These are phyloP conservation scores for Serendipita sp. DNA, from an alignment of 768 basidiomycete species.

Conservation along the genomic window DNA sequence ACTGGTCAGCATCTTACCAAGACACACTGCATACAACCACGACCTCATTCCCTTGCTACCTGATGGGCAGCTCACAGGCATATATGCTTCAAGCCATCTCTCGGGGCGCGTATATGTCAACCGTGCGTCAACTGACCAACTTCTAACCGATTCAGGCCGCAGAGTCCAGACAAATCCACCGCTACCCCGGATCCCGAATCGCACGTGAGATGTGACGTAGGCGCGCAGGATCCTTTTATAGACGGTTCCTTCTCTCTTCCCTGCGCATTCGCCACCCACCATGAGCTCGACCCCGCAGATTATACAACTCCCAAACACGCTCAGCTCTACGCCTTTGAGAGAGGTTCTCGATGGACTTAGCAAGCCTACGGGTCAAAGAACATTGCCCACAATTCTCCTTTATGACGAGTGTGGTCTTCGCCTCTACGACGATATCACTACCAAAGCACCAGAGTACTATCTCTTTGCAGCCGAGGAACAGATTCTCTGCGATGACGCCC, in stretches of 20 bases:
- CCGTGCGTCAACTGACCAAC: too few species aligned
- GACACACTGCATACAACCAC: too few species aligned
- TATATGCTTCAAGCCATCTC: too few species aligned
- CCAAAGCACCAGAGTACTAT: conserved; percentile 69
- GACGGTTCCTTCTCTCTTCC: background rate
- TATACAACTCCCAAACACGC: conserved; percentile 2
- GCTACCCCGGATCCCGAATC: background rate
- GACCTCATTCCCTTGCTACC: too few species aligned
- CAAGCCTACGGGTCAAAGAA: conserved; percentile 36
- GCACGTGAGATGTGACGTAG: background rate
- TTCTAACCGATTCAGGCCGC: too few species aligned
- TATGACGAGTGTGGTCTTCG: conserved; percentile 77
- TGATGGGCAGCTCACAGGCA: too few species aligned
- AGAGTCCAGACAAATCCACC: background rate
- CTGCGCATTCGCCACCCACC: background rate
- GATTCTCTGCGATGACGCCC: conserved; percentile 54
- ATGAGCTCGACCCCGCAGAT: background rate
- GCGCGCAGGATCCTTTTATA: background rate
- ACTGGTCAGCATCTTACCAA: too few species aligned
- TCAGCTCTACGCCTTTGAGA: background rate
- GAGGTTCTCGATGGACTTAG: conserved; percentile 40
- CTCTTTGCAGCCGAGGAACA: conserved; percentile 77
- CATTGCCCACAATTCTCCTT: conserved; percentile 64
- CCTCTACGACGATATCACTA: conserved; percentile 76
- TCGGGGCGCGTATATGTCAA: too few species aligned